A percentile compares a stretch with the other conserved stretches of the same genome.
Conservation (phyloP, 2,329 filamentous ascomycete genomes). For the Fusarium sp. region DNA sequence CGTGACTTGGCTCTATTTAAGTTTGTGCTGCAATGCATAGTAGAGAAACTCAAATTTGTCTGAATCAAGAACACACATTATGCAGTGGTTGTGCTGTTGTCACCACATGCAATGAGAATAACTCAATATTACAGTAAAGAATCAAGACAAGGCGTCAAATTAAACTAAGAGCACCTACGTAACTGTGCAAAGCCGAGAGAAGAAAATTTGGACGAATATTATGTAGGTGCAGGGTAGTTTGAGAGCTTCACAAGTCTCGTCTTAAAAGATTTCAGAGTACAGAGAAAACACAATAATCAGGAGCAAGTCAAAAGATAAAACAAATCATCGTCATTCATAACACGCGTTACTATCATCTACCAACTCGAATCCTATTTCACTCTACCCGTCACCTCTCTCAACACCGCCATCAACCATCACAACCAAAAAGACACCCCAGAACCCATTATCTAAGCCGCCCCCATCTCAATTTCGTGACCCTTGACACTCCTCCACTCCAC, state of each 20-base stretch:
- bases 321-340: not conserved
- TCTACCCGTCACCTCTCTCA: not conserved
- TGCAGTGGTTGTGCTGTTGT: too few relatives aligned
- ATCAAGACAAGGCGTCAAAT: too few relatives aligned
- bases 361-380: not conserved
- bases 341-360: not conserved
- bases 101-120: too few relatives aligned
- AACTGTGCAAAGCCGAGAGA: fast-evolving
- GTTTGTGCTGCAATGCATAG: too few relatives aligned
- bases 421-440: not conserved
- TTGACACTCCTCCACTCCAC: conserved; percentile 70
- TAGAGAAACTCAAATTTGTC: too few relatives aligned
- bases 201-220: not conserved
- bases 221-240: not conserved
- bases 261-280: not conserved
- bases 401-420: not conserved
- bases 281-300: not conserved
- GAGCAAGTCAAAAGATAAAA: not conserved
- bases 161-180: not conserved
- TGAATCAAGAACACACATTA: too few relatives aligned
- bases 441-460: conserved; percentile 33
- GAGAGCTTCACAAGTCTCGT: not conserved
- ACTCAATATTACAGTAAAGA: too few relatives aligned
- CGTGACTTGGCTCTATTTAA: fast-evolving
- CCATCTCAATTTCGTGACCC: conserved; percentile 60